Evolutionary conservation across 257 asterid genomes (phyloP).

Genomic region (Solanum chmielewskii): DNA sequence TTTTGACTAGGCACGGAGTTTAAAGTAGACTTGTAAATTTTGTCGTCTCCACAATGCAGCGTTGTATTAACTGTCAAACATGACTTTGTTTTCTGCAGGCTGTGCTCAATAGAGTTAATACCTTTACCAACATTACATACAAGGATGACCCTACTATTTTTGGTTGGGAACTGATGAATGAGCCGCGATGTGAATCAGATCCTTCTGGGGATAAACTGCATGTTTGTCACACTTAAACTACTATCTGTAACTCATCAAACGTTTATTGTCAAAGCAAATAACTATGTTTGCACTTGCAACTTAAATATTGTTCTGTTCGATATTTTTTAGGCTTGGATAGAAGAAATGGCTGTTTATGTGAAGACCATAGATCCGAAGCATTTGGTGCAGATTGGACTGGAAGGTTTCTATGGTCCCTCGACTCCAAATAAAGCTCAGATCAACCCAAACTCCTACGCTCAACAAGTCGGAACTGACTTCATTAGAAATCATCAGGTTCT

Average conservation of each 20-base stretch:
- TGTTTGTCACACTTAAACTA: slow-evolving; percentile 30
- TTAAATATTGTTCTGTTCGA: not conserved
- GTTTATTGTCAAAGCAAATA: not conserved
- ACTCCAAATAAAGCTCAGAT: slow-evolving; percentile 59
- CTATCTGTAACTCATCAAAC: not conserved
- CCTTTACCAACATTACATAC: slow-evolving; percentile 63
- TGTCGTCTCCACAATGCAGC: not conserved
- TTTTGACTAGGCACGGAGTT: not conserved
- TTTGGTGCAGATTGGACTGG: slow-evolving; percentile 70
- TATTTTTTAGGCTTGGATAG: slow-evolving; percentile 52
- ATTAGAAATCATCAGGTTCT: slow-evolving; percentile 89
- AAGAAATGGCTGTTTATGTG: slow-evolving; percentile 77
- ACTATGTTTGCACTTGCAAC: not conserved
- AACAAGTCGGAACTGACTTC: slow-evolving; percentile 91
- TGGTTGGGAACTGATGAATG: slow-evolving; percentile 92
- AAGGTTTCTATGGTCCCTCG: slow-evolving; percentile 91
- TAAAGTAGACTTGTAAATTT: not conserved
- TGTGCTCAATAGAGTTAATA: slow-evolving; percentile 62
- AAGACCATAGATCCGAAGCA: slow-evolving; percentile 89
- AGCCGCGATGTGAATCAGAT: slow-evolving; percentile 81
- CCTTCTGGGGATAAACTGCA: slow-evolving; percentile 80
- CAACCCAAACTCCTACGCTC: slow-evolving; percentile 70
- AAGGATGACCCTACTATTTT: slow-evolving; percentile 89
- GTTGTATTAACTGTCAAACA: not conserved
- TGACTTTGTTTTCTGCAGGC: slow-evolving; percentile 23